Base-by-base conservation (phyloP, 2,329 filamentous ascomycete genomes). In the Diaporthe citri region DNA sequence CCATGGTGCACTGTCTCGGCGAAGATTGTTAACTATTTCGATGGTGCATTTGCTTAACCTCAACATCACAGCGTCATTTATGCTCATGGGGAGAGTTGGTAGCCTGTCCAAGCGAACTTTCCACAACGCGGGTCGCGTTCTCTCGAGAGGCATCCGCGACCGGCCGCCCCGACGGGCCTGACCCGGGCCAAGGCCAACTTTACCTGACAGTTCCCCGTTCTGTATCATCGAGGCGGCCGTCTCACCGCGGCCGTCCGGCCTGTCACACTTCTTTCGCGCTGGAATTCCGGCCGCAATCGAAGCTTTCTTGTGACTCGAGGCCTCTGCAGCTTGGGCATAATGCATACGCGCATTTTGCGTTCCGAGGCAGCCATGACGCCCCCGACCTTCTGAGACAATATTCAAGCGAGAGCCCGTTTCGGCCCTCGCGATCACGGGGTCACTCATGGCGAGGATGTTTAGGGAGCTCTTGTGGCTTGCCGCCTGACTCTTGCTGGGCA, bases 151-250 rank as follows among this genome's bases (percentile, higher is more conserved):
- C 64, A 51, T 41, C 15, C 48, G 34, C 28, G 46, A 41, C 15
- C 8, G 48, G 34, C 34, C 64, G n/a, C n/a, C 10, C 48, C 48
- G 48, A 69, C 10, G 31, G 64, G 64, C 64, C 64, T 25, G 22
- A 41, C 34, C n/a, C 48, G 48, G 64, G 64, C n/a, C 64, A 9
- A 22, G 64, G 46, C 64, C 64, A 69, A 41, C 64, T 69, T 22
- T 69, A 55, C 64, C 64, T 55, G 34, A 41, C 64, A 55, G 48
- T 28, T 55, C 64, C 46, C 64, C 64, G 46, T 55, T 28, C 34
- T 55, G 34, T 69, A 55, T 69, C 64, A 55, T 69, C 48, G 64
- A 28, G 64, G 48, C 64, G 64, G 64, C 64, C 64, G 48, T 69
- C 64, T 69, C 64, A 52, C 13, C n/a, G 64, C 48, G 48, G 64